Conservation (phyloP, 1,284 basidiomycete genomes). For the Vanrija sp. region DNA sequence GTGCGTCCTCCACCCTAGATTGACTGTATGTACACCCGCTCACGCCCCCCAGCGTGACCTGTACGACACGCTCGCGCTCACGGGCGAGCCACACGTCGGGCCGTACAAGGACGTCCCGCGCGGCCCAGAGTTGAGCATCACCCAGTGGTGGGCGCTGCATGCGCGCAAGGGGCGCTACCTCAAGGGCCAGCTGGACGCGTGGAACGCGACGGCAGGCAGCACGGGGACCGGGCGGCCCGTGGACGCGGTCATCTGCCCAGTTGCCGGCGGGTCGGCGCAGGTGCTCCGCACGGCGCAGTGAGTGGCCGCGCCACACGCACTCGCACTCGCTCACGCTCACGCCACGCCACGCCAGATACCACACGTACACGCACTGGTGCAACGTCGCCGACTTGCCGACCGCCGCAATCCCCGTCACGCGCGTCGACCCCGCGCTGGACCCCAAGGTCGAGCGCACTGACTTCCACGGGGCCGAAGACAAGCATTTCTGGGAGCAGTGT, state of each 20-base stretch:
- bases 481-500: constrained; percentile 56
- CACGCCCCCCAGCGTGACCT: background rate
- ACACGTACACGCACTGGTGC: constrained; percentile 55
- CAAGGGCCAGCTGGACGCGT: constrained; percentile 55
- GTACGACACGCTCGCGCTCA: constrained; percentile 15
- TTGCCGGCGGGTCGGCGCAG: constrained; percentile 56
- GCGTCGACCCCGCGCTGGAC: constrained; percentile 57
- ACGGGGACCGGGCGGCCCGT: constrained; percentile 56
- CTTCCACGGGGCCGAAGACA: constrained; percentile 55
- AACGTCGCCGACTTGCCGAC: constrained; percentile 59
- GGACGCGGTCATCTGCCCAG: constrained; percentile 58
- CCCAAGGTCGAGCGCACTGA: constrained; percentile 49
- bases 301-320: constrained; percentile 3
- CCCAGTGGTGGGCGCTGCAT: constrained; percentile 36
- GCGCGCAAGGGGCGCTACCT: constrained; percentile 50
- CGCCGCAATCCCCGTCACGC: constrained; percentile 57
- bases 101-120: constrained; percentile 1
- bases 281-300: constrained; percentile 54
- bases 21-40: background rate
- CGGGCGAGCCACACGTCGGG: constrained; percentile 33
- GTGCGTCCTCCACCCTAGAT: too few relatives aligned
- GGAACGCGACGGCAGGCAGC: constrained; percentile 54
- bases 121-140: constrained; percentile 15
- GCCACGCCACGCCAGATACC: background rate
- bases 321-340: background rate